Evolutionary conservation across 108 stramenopile species (phyloP).

Genomic region (Cylindrotheca fusiformis): DNA sequence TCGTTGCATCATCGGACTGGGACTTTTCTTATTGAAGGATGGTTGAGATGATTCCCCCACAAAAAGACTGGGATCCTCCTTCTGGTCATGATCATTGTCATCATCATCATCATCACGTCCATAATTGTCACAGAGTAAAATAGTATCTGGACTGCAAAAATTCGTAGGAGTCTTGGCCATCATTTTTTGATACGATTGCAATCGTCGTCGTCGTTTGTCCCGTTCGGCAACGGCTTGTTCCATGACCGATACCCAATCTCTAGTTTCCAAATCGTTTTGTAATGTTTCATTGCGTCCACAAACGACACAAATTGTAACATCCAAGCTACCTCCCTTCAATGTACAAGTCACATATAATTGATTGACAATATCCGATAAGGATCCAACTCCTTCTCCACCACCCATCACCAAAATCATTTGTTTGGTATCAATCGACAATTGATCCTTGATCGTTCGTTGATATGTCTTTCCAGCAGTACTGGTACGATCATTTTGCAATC

Average conservation of each 20-base stretch:
- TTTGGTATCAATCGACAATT: conserved; percentile 56
- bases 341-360: conserved; percentile 53
- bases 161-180: not conserved
- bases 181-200: not conserved
- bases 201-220: not conserved
- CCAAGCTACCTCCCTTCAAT: conserved; percentile 47
- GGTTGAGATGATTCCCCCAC: no score
- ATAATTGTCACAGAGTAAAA: no score
- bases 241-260: conserved; percentile 61
- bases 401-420: conserved; percentile 91
- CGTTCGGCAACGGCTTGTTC: not conserved
- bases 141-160: not conserved
- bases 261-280: conserved; percentile 50
- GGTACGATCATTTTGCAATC: conserved; percentile 60
- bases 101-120: no score
- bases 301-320: conserved; percentile 89
- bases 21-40: no score
- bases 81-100: no score
- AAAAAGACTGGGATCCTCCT: no score
- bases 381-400: conserved; percentile 94
- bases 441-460: conserved; percentile 34
- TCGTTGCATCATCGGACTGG: not conserved
- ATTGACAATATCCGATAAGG: conserved; percentile 77
- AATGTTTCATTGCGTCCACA: conserved; percentile 92
- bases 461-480: conserved; percentile 45